Conservation (phyloP, 768 basidiomycete species). For the Tricholoma matsutake region DNA sequence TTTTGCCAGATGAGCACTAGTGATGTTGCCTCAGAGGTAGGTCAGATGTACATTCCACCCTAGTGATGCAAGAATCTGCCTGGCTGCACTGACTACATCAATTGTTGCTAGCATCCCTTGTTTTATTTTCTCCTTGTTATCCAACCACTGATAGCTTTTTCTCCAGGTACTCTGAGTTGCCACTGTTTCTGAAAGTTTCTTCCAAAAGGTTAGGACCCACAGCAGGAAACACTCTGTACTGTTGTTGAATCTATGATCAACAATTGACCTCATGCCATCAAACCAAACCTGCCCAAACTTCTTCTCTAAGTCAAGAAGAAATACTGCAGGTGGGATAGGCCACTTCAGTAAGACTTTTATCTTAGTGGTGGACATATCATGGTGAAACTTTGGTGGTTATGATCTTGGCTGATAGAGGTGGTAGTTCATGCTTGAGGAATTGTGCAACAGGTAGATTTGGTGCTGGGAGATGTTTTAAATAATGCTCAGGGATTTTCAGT, state of each 20-base stretch:
- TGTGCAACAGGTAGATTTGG: too few relatives aligned
- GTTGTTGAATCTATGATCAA: neutral
- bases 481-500: too few relatives aligned
- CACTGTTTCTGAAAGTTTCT: neutral
- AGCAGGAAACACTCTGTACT: neutral
- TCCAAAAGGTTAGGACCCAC: neutral
- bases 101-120: neutral
- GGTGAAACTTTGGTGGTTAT: too few relatives aligned
- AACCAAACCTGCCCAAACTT: slow-evolving; percentile 6
- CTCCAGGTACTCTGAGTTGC: slow-evolving; percentile 8
- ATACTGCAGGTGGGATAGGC: neutral
- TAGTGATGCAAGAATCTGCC: neutral
- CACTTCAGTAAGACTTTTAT: neutral
- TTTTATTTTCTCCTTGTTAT: slow-evolving; percentile 1
- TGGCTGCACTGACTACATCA: neutral
- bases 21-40: neutral
- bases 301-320: neutral
- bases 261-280: neutral
- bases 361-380: slow-evolving; percentile 2
- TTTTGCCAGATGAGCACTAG: slow-evolving; percentile 2
- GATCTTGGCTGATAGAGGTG: too few relatives aligned
- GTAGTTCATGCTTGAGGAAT: too few relatives aligned
- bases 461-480: too few relatives aligned
- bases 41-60: slow-evolving; percentile 6
- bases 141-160: slow-evolving; percentile 9